A percentile compares a stretch with the other conserved stretches of the same genome.
Conservation (phyloP, 495 filamentous ascomycete species). For the Thermochaetoides thermophila region DNA sequence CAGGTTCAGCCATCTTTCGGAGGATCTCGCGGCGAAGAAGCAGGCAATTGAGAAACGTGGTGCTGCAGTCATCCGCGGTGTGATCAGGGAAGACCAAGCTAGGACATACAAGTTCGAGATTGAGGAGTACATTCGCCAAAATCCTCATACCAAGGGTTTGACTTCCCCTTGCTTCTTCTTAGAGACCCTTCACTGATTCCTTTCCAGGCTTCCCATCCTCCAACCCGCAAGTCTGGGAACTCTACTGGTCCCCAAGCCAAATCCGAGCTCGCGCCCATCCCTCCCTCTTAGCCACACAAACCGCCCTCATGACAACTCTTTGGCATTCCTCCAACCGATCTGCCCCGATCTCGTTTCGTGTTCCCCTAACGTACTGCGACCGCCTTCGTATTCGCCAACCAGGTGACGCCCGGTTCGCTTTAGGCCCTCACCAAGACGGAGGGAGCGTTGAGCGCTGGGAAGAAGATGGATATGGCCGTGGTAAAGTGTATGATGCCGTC, state of each 20-base stretch:
- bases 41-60: constrained; percentile 46
- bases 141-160: constrained; percentile 40
- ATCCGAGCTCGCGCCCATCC: constrained; percentile 58
- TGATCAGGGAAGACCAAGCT: constrained; percentile 44
- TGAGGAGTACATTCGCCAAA: constrained; percentile 46
- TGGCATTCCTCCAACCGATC: constrained; percentile 46
- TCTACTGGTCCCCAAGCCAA: constrained; percentile 78
- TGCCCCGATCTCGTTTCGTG: constrained; percentile 40
- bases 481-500: constrained; percentile 55
- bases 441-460: constrained; percentile 85
- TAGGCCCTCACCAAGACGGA: constrained; percentile 77
- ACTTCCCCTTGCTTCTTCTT: constrained; percentile 9
- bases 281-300: constrained; percentile 52
- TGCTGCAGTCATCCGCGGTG: constrained; percentile 46
- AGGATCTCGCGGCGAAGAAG: constrained; percentile 27
- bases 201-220: constrained; percentile 34
- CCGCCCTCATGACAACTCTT: constrained; percentile 59
- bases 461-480: constrained; percentile 53
- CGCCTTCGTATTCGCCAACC: constrained; percentile 64
- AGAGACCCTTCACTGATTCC: neutral
- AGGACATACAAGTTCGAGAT: constrained; percentile 41
- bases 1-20: constrained; percentile 37
- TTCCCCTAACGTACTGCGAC: constrained; percentile 65
- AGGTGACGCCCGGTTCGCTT: constrained; percentile 64
- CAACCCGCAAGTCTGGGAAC: constrained; percentile 65